Percentiles rank a stretch among this genome's conserved stretches.
Evolutionary conservation across 257 asterid species (phyloP).

Genomic region (Verbascum thapsus): DNA sequence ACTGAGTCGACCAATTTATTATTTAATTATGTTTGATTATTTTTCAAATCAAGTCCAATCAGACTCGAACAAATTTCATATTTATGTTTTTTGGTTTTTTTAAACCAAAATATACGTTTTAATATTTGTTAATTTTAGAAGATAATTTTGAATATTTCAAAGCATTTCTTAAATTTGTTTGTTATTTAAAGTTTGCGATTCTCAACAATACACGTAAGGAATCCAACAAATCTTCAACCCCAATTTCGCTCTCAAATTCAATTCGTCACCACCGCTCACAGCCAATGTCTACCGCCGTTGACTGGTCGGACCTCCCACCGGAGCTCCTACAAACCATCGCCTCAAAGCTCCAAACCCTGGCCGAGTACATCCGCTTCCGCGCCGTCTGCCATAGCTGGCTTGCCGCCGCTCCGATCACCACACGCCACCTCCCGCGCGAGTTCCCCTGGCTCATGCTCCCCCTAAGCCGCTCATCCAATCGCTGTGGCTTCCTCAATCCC

Average conservation of each 20-base stretch:
- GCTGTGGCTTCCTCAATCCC: conserved; percentile 58
- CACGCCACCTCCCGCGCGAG: conserved; percentile 63
- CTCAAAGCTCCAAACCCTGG: conserved; percentile 38
- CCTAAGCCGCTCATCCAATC: conserved; percentile 38
- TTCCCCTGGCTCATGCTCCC: conserved; percentile 95
- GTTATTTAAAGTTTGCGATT: too few relatives aligned
- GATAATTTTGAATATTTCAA: too few relatives aligned
- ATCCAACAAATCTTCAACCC: background rate
- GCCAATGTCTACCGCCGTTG: conserved; percentile 40
- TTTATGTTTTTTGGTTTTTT: too few relatives aligned
- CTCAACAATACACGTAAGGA: too few relatives aligned
- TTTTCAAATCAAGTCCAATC: too few relatives aligned
- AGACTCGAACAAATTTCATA: too few relatives aligned
- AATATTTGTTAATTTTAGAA: too few relatives aligned
- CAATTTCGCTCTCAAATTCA: background rate
- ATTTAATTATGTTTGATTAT: too few relatives aligned
- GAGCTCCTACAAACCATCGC: conserved; percentile 60
- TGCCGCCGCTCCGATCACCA: conserved; percentile 47
- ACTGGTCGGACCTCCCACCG: conserved; percentile 74
- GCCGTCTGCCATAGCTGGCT: conserved; percentile 63
- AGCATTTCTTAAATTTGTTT: too few relatives aligned
- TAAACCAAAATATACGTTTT: too few relatives aligned
- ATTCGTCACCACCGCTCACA: background rate
- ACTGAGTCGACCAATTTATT: too few relatives aligned
- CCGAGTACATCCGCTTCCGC: conserved; percentile 73